Conservation (phyloP, 768 basidiomycete genomes). For the Russula earlei region DNA sequence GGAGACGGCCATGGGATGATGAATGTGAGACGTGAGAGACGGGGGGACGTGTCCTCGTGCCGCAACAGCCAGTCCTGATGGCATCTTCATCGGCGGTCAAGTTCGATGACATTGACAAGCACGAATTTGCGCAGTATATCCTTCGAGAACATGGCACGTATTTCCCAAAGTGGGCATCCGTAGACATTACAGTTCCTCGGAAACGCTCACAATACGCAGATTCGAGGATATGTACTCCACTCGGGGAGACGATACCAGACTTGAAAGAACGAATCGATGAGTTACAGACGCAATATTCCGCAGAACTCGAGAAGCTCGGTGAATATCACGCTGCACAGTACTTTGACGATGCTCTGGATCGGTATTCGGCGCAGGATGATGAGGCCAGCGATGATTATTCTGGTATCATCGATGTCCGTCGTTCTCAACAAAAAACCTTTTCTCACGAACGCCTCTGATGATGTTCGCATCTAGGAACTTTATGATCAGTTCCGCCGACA, state of each 20-base stretch:
- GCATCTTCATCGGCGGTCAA: not conserved
- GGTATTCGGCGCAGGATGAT: slow-evolving; percentile 16
- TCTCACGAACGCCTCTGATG: not conserved
- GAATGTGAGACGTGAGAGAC: too few relatives aligned
- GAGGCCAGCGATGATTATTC: slow-evolving; percentile 4
- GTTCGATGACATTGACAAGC: slow-evolving; percentile 11
- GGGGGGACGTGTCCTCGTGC: too few relatives aligned
- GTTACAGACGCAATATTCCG: slow-evolving; percentile 26
- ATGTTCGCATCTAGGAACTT: not conserved
- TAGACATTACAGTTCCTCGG: not conserved
- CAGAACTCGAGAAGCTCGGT: slow-evolving; percentile 27
- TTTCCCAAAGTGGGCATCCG: slow-evolving; percentile 19
- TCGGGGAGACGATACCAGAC: slow-evolving; percentile 23
- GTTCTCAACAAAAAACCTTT: not conserved
- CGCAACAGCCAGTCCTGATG: slow-evolving; percentile 1
- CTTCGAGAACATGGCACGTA: slow-evolving; percentile 16
- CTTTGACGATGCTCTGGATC: slow-evolving; percentile 28
- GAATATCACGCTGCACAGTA: slow-evolving; percentile 27
- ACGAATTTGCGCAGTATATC: slow-evolving; percentile 17
- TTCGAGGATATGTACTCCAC: slow-evolving; percentile 9
- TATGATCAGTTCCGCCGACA: slow-evolving; percentile 1
- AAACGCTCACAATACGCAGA: slow-evolving; percentile 3
- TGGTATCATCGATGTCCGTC: slow-evolving; percentile 3
- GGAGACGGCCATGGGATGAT: too few relatives aligned
- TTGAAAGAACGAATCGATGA: slow-evolving; percentile 25